Evolutionary conservation across 2,329 filamentous ascomycete species (phyloP).

Genomic region (Sclerotinia sclerotiorum): DNA sequence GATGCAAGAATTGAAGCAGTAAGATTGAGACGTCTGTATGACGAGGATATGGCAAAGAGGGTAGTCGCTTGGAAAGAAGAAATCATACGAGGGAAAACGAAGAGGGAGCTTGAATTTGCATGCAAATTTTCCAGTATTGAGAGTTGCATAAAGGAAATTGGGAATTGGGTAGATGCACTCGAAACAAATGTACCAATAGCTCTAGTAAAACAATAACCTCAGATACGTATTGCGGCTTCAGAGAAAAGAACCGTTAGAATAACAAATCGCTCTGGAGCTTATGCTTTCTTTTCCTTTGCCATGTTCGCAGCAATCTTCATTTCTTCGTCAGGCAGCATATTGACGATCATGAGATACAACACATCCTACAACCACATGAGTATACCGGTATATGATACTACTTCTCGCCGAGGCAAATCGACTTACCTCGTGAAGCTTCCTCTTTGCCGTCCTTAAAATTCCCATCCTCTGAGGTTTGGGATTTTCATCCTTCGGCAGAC

Average conservation of each 20-base stretch:
- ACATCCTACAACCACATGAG: conserved; percentile 44
- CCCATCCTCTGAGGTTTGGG: conserved; percentile 16
- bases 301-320: conserved; percentile 8
- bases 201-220: neutral
- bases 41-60: neutral
- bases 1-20: neutral
- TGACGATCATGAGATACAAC: conserved; percentile 53
- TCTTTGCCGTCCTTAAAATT: conserved; percentile 20
- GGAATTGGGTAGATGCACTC: neutral
- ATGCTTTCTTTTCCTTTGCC: conserved; percentile 13
- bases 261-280: neutral
- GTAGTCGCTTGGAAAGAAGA: neutral
- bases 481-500: conserved; percentile 8
- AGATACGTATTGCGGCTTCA: neutral
- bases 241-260: neutral
- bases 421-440: conserved; percentile 24
- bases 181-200: neutral
- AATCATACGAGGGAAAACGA: neutral
- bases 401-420: conserved; percentile 18
- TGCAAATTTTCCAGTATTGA: conserved; percentile 8
- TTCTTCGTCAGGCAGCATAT: conserved; percentile 22
- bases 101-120: conserved; percentile 10
- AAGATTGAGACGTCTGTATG: neutral
- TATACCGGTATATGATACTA: neutral
- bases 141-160: neutral